phyloP scores from a whole-genome alignment of 2,329 filamentous ascomycete species.

The Rasamsonia emersonii region DNA sequence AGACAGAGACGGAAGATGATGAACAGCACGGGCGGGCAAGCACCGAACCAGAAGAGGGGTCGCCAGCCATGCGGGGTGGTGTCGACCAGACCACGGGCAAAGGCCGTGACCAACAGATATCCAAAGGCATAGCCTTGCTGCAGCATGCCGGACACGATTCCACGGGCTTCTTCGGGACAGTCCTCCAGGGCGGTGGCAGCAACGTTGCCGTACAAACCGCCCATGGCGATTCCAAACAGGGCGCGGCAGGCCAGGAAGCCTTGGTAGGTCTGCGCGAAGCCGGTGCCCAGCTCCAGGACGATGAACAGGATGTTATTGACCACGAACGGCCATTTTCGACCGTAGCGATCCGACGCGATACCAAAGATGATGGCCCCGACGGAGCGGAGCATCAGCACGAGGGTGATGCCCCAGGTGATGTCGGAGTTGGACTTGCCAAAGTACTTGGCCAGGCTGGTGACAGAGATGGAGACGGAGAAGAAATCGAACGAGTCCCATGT shows the following conservation, averaged over 20 bases:
- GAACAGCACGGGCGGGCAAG: constrained; percentile 68
- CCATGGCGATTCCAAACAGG: constrained; percentile 57
- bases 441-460: constrained; percentile 43
- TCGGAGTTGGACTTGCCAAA: constrained; percentile 49
- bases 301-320: constrained; percentile 55
- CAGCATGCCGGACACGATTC: constrained; percentile 53
- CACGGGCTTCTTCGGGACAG: constrained; percentile 49
- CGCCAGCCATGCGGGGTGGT: constrained; percentile 76
- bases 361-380: constrained; percentile 38
- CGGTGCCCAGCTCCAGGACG: constrained; percentile 51
- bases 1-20: constrained; percentile 70
- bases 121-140: constrained; percentile 59
- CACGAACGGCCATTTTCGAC: constrained; percentile 52
- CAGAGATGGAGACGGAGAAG: constrained; percentile 53
- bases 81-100: constrained; percentile 43
- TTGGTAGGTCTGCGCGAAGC: constrained; percentile 50
- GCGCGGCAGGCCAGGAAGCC: constrained; percentile 52
- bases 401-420: constrained; percentile 51
- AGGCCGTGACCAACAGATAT: constrained; percentile 53
- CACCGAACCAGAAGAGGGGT: constrained; percentile 83
- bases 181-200: constrained; percentile 56
- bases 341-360: constrained; percentile 43
- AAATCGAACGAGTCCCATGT: constrained; percentile 53
- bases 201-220: constrained; percentile 53
- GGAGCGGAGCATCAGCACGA: constrained; percentile 47